Conservation (phyloP, 2,329 filamentous ascomycete genomes). For the Colletotrichum gloeosporioides region DNA sequence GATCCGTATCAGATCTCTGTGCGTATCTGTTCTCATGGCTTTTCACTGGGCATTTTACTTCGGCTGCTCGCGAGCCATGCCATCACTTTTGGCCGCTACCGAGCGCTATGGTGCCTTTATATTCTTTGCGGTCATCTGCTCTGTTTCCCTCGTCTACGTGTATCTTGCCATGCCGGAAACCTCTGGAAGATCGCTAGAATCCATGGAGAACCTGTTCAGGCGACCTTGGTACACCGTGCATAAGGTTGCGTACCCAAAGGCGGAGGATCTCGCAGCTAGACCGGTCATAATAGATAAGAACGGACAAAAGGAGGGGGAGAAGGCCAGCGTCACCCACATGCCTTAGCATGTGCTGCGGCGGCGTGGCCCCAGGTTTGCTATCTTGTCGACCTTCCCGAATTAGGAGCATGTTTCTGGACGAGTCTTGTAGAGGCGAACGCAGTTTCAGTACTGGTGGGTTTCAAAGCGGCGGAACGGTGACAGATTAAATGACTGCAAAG, state of each 20-base stretch:
- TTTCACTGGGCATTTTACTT: constrained; percentile 45
- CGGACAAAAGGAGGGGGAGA: background rate
- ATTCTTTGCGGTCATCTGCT: constrained; percentile 12
- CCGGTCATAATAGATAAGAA: background rate
- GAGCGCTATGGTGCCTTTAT: constrained; percentile 26
- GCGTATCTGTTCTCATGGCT: constrained; percentile 46
- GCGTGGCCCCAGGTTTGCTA: background rate
- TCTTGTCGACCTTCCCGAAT: background rate
- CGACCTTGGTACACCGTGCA: constrained; percentile 33
- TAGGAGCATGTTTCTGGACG: background rate
- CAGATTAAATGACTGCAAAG: background rate
- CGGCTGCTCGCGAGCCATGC: constrained; percentile 37
- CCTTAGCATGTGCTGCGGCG: background rate
- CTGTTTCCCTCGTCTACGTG: constrained; percentile 27
- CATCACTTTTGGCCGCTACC: constrained; percentile 34
- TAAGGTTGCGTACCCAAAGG: constrained; percentile 32
- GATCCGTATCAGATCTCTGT: constrained; percentile 43
- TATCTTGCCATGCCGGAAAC: constrained; percentile 38
- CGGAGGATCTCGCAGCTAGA: constrained; percentile 23
- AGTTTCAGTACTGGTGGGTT: background rate
- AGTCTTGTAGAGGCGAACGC: too few relatives aligned
- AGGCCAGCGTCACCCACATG: background rate
- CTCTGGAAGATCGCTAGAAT: constrained; percentile 32
- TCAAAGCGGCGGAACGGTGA: background rate
- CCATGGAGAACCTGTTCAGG: constrained; percentile 33